Evolutionary conservation across 2,329 filamentous ascomycete species (phyloP), one percentile per base, ranked within the genome.

Genomic region (Blastomyces silverae): DNA sequence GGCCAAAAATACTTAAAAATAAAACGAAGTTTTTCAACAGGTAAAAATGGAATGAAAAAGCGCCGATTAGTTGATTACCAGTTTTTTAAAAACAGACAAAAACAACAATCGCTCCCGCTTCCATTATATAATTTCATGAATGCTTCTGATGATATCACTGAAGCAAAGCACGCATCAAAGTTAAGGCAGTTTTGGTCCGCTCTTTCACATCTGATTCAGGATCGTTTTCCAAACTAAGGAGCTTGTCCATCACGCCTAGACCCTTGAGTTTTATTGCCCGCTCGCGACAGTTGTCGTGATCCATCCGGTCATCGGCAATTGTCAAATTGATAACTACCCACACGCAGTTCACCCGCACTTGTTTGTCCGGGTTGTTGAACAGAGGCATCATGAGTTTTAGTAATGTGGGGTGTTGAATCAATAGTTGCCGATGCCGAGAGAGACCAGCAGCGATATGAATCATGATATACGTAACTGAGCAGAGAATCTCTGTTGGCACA

Each of bases 291-390:
- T 84, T 85, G 28, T 82, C 79, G 25, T 81, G 79, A 70, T 96
- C 92, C 39, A 77, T 82, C 7, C 84, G 82, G 70, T 93, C 88
- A 67, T 97, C 92, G 67, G 88, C 83, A 82, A 89, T 95, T 0
- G 90, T 89, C 55, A 99, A 83, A 73, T 97, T 97, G 73, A 88
- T 89, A 56, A 95, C 83, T 55, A 96, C 82, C 83, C 92, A 93
- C 68, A 91, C 91, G 70, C 94, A 86, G 57, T 88, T 88, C 25
- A 87, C 83, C 6, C 93, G 87, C 7, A 99, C 88, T 53, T 89
- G 85, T 57, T 85, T 84, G 72, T 89, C 86, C 55, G 85, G 84
- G 75, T 91, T 90, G 57, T 81, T 84, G 70, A 94, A 89, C 64
- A 96, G 87, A 20, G 85, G 85, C 10, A 88, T 83, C 58, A 96